phyloP scores from a whole-genome alignment of 306 rosid species.

The Vigna radiata region DNA sequence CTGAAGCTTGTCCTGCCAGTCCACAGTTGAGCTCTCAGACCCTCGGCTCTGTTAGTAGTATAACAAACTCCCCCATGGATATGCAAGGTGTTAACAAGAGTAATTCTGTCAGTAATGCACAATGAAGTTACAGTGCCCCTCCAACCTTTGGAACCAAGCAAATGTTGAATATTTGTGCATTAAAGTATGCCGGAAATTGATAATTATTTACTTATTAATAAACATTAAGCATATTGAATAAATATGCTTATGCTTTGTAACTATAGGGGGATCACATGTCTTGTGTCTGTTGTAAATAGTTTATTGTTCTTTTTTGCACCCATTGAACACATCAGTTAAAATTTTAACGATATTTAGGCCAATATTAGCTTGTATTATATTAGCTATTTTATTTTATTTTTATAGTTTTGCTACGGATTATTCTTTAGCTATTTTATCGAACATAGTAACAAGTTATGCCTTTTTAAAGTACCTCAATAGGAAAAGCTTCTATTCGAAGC shows the following conservation, averaged over 20 bases:
- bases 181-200: slow-evolving; percentile 21
- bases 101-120: slow-evolving; percentile 73
- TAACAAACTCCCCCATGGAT: slow-evolving; percentile 86
- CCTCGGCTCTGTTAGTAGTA: slow-evolving; percentile 76
- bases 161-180: slow-evolving; percentile 14
- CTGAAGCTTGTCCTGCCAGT: slow-evolving; percentile 92
- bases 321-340: slow-evolving; percentile 7
- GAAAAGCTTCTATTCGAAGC: too few relatives aligned
- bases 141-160: neutral
- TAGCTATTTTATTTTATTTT: neutral
- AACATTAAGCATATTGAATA: slow-evolving; percentile 35
- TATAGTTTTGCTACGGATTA: too few relatives aligned
- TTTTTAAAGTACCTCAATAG: too few relatives aligned
- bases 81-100: slow-evolving; percentile 92
- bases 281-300: slow-evolving; percentile 42
- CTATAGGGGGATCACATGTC: slow-evolving; percentile 18
- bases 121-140: slow-evolving; percentile 39
- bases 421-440: neutral
- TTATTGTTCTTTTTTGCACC: slow-evolving; percentile 25
- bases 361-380: neutral
- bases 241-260: slow-evolving; percentile 2
- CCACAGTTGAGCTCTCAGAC: slow-evolving; percentile 98
- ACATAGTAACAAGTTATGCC: neutral
- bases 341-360: slow-evolving; percentile 23
- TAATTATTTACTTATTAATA: slow-evolving; percentile 30